Conservation (phyloP, 192 early-diverging fungal species). For the Coemansia guatemalensis region DNA sequence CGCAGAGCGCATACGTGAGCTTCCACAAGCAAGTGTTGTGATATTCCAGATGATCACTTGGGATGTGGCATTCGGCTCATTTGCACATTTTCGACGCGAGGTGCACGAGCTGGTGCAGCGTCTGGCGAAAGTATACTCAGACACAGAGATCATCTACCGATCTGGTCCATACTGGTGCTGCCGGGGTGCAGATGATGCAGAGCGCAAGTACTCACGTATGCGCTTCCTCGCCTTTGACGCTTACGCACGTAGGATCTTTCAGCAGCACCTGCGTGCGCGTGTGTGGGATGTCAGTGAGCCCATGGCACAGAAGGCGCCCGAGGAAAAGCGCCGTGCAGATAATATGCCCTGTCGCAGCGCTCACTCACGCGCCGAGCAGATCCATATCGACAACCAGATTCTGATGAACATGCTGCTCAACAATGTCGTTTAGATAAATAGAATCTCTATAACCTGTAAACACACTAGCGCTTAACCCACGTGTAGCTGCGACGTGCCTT, state of each 20-base stretch:
- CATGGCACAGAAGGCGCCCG: conserved; percentile 17
- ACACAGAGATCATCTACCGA: conserved; percentile 33
- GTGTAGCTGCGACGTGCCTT: conserved; percentile 91
- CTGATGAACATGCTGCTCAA: conserved; percentile 45
- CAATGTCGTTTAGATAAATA: not conserved
- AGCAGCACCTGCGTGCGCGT: conserved; percentile 11
- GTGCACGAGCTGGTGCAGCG: conserved; percentile 13
- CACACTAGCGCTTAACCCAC: conserved; percentile 65
- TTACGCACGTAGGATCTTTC: conserved; percentile 18
- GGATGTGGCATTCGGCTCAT: conserved; percentile 31
- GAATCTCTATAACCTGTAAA: not conserved
- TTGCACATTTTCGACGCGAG: conserved; percentile 9
- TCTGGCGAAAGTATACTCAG: conserved; percentile 24
- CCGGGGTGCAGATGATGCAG: conserved; percentile 18
- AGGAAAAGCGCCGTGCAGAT: conserved; percentile 22
- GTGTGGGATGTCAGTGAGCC: conserved; percentile 31
- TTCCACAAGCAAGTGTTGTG: conserved; percentile 17
- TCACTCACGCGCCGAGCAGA: conserved; percentile 27
- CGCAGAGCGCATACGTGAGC: not conserved
- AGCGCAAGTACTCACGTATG: conserved; percentile 34
- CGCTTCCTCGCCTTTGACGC: conserved; percentile 33
- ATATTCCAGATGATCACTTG: conserved; percentile 43
- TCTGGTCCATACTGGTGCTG: conserved; percentile 48
- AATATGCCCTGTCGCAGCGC: conserved; percentile 46
- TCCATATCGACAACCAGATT: conserved; percentile 46